Evolutionary conservation across 2,329 filamentous ascomycete species (phyloP).

Genomic region (Phyllosticta citriasiana): DNA sequence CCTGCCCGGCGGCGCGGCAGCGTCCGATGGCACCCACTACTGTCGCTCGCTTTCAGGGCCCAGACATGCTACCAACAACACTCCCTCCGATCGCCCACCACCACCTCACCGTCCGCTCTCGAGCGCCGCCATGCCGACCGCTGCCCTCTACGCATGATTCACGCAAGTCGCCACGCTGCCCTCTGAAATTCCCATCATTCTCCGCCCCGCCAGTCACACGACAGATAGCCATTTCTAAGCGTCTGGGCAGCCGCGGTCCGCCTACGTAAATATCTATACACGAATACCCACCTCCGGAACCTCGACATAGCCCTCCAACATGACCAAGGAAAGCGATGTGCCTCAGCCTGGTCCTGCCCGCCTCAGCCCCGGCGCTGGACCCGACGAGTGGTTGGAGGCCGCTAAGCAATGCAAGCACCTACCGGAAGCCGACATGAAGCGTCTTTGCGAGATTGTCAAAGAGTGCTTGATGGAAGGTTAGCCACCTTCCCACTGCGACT

Average conservation of each 20-base stretch:
- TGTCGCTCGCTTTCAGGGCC: conserved; percentile 4
- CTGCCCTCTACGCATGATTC: conserved; percentile 8
- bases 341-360: conserved; percentile 88
- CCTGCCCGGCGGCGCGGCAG: background rate
- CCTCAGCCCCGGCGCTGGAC: conserved; percentile 69
- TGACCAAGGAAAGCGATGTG: conserved; percentile 49
- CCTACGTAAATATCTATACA: background rate
- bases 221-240: conserved; percentile 11
- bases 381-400: conserved; percentile 93
- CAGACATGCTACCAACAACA: conserved; percentile 4
- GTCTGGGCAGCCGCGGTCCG: background rate
- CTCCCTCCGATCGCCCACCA: conserved; percentile 4
- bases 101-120: background rate
- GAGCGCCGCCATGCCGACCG: conserved; percentile 8
- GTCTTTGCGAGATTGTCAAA: conserved; percentile 97
- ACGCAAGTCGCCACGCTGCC: conserved; percentile 7
- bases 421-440: conserved; percentile 94
- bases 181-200: conserved; percentile 1
- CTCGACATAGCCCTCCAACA: conserved; percentile 15
- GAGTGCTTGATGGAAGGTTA: conserved; percentile 96
- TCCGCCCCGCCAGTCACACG: conserved; percentile 19
- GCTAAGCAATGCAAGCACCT: conserved; percentile 97
- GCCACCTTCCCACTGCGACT: conserved; percentile 13
- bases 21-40: background rate
- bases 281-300: background rate